Conservation (phyloP, 306 rosid genomes). For the Fragaria iinumae region DNA sequence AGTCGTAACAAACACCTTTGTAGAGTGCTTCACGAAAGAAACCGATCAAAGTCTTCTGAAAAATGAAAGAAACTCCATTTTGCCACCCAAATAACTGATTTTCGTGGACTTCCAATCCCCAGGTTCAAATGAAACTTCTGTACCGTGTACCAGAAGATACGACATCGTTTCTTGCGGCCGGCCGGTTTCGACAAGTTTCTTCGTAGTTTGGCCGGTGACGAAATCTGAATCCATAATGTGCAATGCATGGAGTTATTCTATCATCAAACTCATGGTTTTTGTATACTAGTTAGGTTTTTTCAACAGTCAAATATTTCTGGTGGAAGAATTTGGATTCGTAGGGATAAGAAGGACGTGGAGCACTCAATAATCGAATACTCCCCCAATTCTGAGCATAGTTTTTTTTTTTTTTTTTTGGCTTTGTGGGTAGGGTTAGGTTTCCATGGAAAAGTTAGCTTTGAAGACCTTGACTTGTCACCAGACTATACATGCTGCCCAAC, state of each 20-base stretch:
- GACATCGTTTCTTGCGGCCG: slow-evolving; percentile 23
- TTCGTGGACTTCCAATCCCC: slow-evolving; percentile 4
- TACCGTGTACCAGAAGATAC: slow-evolving; percentile 29
- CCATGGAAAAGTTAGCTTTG: slow-evolving; percentile 19
- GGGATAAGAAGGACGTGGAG: background rate
- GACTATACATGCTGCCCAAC: background rate
- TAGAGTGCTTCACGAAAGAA: slow-evolving; percentile 18
- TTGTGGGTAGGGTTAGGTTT: slow-evolving; percentile 25
- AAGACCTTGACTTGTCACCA: slow-evolving; percentile 25
- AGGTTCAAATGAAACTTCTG: background rate
- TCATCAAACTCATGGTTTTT: background rate
- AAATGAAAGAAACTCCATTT: background rate
- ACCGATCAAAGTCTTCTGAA: background rate
- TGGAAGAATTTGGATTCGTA: slow-evolving; percentile 7
- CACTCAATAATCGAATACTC: background rate
- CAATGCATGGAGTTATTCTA: background rate
- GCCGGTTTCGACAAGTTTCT: slow-evolving; percentile 22
- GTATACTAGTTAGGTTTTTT: background rate
- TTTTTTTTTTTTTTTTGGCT: background rate
- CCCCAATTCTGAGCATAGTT: background rate
- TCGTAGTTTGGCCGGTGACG: slow-evolving; percentile 9
- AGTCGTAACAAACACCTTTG: background rate
- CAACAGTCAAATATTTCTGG: background rate
- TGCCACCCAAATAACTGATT: slow-evolving; percentile 11
- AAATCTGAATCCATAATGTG: background rate